These are phyloP conservation scores for Cladosporium sp. DNA, from an alignment of 2,329 filamentous ascomycete genomes.

Conservation along the genomic window DNA sequence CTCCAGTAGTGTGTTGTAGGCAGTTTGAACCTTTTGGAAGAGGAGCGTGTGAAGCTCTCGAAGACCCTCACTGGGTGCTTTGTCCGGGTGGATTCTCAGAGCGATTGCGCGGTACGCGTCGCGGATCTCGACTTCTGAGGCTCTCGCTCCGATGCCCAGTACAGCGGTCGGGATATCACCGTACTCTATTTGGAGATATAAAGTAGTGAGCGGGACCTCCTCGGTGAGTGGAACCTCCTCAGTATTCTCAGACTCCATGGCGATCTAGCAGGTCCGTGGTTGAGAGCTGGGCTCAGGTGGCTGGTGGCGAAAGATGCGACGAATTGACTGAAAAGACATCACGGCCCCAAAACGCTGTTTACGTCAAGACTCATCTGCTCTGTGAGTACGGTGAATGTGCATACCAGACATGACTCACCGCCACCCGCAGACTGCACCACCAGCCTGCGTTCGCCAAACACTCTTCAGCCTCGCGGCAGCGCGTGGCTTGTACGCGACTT, in stretches of 20 bases:
- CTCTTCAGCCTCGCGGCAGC: neutral
- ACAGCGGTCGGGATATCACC: conserved; percentile 4
- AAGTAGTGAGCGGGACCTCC: neutral
- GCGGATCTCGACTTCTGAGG: conserved; percentile 2
- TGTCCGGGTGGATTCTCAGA: conserved; percentile 19
- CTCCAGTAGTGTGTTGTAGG: conserved; percentile 1
- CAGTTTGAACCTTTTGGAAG: conserved; percentile 17
- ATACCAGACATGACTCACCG: neutral
- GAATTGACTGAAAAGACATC: neutral
- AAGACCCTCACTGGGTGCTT: conserved; percentile 3
- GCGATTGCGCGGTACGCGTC: conserved; percentile 15
- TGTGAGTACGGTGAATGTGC: neutral
- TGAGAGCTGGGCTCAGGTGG: neutral
- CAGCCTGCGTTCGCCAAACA: neutral
- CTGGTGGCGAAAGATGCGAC: neutral
- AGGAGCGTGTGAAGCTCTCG: conserved; percentile 12
- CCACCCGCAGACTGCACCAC: neutral
- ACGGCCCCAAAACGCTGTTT: neutral
- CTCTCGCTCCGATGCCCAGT: neutral
- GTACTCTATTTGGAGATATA: conserved; percentile 10
- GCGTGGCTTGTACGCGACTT: neutral
- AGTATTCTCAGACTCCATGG: neutral
- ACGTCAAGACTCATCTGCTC: neutral
- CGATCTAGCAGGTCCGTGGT: neutral
- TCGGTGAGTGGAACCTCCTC: neutral